Base-by-base conservation (phyloP, 2,329 filamentous ascomycete genomes). In the Ramularia collo-cygni region DNA sequence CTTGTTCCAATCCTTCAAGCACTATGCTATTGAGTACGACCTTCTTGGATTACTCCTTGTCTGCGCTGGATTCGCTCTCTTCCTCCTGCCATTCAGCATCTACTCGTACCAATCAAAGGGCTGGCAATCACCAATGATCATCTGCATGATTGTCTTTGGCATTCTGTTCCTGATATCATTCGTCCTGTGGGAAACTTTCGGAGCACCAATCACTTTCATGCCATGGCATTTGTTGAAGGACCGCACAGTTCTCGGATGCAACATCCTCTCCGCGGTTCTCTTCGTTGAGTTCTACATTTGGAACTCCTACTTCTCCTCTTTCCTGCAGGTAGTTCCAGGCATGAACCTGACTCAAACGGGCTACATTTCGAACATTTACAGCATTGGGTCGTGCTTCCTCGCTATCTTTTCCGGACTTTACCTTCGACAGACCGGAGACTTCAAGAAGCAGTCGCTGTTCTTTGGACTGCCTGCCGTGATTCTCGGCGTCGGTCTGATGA, bases 41-140 rank as follows among this genome's bases (percentile, higher is more conserved):
- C 36, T 54, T 9, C 14, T 57, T 17, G 56, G 57, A 9, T 39
- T 56, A 10, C 36, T 58, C 35, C 41, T 58, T 3, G 38, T 60
- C 13, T 37, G 40, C n/a, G 49, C 63, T 2, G 81, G 79, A 1
- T 71, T 82, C 47, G 69, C 74, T 0, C 61, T 84, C 6, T 77
- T 87, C 54, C 65, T 87, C n/a, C 71, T 88, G 5, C 79, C 83
- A 0, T 77, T 88, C 58, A 79, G 68, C 13, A 66, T 87, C 15
- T 54, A 50, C 42, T 52, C 35, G 12, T 62, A 58, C 37, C 56
- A 57, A 12, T 7, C 51, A 40, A n/a, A 56, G 1, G 51, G 52
- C 14, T 68, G 65, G 65, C 52, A 51, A 8, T 58, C 61, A 0
- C 48, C 52, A 1, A 57, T 60, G 40, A 64, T 69, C 40, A 58